Conservation (phyloP, 495 filamentous ascomycete species). For the Cetradonia linearis region DNA sequence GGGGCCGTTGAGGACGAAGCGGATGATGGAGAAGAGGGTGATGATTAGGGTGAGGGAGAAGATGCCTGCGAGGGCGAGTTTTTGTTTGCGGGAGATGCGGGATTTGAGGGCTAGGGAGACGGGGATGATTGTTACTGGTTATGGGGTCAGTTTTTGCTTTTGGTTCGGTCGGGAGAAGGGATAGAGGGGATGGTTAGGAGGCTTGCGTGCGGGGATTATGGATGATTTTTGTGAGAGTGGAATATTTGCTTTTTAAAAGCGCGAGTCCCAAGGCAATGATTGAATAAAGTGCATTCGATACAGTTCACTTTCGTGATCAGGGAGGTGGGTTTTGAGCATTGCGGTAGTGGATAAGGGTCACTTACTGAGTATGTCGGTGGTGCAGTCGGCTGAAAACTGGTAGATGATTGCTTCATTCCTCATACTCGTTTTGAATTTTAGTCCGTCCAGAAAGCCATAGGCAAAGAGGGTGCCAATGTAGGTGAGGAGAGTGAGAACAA, state of each 20-base stretch:
- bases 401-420: conserved; percentile 11
- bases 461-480: conserved; percentile 14
- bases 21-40: conserved; percentile 8
- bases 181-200: not conserved
- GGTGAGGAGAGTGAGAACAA: conserved; percentile 4
- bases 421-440: not conserved
- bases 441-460: conserved; percentile 6
- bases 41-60: conserved; percentile 6
- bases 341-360: too few relatives aligned
- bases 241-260: too few relatives aligned
- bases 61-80: not conserved
- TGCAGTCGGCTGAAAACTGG: conserved; percentile 3
- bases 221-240: too few relatives aligned
- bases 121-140: conserved; percentile 1
- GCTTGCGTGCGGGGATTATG: too few relatives aligned
- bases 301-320: not conserved
- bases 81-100: not conserved
- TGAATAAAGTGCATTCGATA: not conserved
- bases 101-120: not conserved
- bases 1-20: conserved; percentile 1
- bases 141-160: not conserved
- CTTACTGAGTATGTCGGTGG: conserved; percentile 10
- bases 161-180: not conserved
- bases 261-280: too few relatives aligned
- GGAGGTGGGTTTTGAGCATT: too few relatives aligned